Conservation (phyloP, 2,329 filamentous ascomycete genomes). For the Aspergillus calidoustus region DNA sequence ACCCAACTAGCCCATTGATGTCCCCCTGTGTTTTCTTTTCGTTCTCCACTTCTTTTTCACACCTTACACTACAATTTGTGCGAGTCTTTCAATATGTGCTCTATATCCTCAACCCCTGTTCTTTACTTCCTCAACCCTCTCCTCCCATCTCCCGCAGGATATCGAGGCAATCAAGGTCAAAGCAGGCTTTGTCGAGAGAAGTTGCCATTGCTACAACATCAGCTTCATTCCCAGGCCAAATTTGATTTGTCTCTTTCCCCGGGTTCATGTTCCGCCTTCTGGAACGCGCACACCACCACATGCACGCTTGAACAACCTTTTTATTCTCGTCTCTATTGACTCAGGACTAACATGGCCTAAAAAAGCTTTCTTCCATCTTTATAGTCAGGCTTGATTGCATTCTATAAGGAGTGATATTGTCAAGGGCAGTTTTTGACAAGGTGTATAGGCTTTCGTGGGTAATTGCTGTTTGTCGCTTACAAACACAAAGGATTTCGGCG, state of each 20-base stretch:
- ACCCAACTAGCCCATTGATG: slow-evolving; percentile 9
- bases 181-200: not conserved
- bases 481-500: not conserved
- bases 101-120: slow-evolving; percentile 14
- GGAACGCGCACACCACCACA: not conserved
- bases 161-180: not conserved
- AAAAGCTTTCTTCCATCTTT: not conserved
- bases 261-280: not conserved
- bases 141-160: not conserved
- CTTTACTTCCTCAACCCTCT: not conserved
- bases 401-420: not conserved
- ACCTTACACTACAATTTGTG: slow-evolving; percentile 12
- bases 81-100: slow-evolving; percentile 17
- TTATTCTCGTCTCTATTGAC: not conserved
- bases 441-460: not conserved
- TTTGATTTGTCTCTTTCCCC: not conserved
- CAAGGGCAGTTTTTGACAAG: not conserved
- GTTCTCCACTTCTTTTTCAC: slow-evolving; percentile 17
- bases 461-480: not conserved
- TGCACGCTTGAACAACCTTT: slow-evolving; percentile 1
- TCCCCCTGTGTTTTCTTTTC: slow-evolving; percentile 3
- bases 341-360: not conserved
- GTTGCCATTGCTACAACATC: not conserved
- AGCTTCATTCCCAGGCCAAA: not conserved
- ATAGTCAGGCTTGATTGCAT: not conserved